phyloP scores from a whole-genome alignment of 2,329 filamentous ascomycete genomes.

The Macrophomina tecta region DNA sequence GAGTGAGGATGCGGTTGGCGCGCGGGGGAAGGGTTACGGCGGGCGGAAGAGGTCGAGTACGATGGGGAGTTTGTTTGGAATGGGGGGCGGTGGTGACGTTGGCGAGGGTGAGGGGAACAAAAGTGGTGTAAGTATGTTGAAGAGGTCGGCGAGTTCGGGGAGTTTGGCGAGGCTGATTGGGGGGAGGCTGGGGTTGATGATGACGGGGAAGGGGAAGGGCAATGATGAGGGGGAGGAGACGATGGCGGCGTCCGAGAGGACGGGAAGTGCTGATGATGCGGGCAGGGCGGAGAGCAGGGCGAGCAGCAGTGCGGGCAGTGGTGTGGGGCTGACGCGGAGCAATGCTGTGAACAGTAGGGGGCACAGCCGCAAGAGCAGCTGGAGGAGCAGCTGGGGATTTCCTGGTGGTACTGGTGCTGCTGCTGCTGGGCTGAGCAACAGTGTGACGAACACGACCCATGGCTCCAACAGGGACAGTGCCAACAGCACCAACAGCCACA shows the following conservation, averaged over 20 bases:
- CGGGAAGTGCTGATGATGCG: background rate
- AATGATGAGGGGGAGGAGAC: background rate
- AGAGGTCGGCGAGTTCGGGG: background rate
- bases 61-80: background rate
- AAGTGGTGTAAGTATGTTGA: background rate
- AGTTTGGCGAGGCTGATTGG: slow-evolving; percentile 6
- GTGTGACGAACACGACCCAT: background rate
- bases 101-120: no score
- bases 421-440: background rate
- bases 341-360: background rate
- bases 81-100: background rate
- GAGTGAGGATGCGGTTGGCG: background rate
- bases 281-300: no score
- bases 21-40: background rate
- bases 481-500: background rate
- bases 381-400: slow-evolving; percentile 4
- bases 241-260: background rate
- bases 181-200: background rate
- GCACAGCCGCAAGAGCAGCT: slow-evolving; percentile 1
- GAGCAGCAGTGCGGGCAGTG: no score
- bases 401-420: background rate
- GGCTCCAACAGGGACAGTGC: background rate
- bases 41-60: background rate
- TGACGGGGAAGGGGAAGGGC: background rate
- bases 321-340: no score